Evolutionary conservation across 331 rosid species (phyloP), one percentile per base, ranked within the genome.

Genomic region (Quercus lobata): DNA sequence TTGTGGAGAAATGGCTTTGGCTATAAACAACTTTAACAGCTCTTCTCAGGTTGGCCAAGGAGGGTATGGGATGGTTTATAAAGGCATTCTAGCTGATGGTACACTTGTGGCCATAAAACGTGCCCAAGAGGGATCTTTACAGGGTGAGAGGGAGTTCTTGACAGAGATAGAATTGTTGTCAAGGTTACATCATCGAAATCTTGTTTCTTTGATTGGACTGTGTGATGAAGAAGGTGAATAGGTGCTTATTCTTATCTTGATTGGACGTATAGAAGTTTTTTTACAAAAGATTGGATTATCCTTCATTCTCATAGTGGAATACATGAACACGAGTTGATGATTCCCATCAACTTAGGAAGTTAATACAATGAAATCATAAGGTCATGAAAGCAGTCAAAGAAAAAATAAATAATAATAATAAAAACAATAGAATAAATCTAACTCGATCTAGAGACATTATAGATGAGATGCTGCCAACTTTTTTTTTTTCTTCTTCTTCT

Each of bases 151-250:
- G 81, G 98, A 94, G 88, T 94, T 94, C 84, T 88, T 91, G 27
- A 94, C 97, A 27, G 98, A 94, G 83, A 92, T 92, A 88, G 87
- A 91, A 37, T 69, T 94, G 73, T 83, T 94, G 30, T 92, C 97
- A 24, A 90, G 97, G 84, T 29, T 91, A 75, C 98, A 94, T 88
- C 97, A 94, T 83, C 91, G 99, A 55, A 92, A 95, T 79, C 97
- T 95, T 8, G 94, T 95, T 54, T 88, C 97, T 79, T 83, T 95
- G 76, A 1, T 91, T 73, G 97, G 99, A 76, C 91, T 91, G 63
- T 93, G 97, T 75, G 99, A 95, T 56, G 97, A 92, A 72, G 94
- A 87, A 74, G 89, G 87, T 44, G 99, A 95, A 86, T 97, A 95
- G 97, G 98, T 92, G 61, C 53, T 12, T 60, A 58, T 73, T 19